A percentile compares a stretch with the other conserved stretches of the same genome.
Conservation (phyloP, 495 filamentous ascomycete genomes). For the Hypoxylon trugodes region DNA sequence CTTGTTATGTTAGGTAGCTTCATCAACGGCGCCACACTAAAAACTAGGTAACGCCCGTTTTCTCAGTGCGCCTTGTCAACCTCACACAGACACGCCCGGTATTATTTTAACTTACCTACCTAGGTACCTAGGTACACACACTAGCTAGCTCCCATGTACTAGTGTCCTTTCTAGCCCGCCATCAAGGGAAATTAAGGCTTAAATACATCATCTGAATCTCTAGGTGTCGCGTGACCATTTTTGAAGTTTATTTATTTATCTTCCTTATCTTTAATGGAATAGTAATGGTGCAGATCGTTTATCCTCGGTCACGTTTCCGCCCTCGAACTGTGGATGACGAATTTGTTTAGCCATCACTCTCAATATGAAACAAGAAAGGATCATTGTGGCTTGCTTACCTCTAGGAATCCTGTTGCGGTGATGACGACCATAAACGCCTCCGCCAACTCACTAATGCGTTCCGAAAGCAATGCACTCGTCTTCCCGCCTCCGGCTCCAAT, state of each 20-base stretch:
- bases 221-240: neutral
- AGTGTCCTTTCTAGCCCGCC: neutral
- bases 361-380: neutral
- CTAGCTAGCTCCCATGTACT: neutral
- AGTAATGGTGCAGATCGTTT: conserved; percentile 22
- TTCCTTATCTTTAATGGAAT: conserved; percentile 35
- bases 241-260: neutral
- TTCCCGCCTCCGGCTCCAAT: conserved; percentile 64
- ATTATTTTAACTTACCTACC: no score
- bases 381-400: conserved; percentile 54
- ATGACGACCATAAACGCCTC: conserved; percentile 67
- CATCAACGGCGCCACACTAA: neutral
- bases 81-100: no score
- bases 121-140: no score
- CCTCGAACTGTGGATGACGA: conserved; percentile 50
- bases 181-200: neutral
- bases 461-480: conserved; percentile 49
- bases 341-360: conserved; percentile 30
- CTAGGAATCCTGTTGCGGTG: conserved; percentile 66
- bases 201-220: neutral
- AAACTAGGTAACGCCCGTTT: no score
- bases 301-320: conserved; percentile 42
- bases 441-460: conserved; percentile 61
- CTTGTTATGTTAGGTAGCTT: neutral
- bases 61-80: no score